phyloP scores from a whole-genome alignment of 1,139 yeast genomes.

The Magnusiomyces sp. region DNA sequence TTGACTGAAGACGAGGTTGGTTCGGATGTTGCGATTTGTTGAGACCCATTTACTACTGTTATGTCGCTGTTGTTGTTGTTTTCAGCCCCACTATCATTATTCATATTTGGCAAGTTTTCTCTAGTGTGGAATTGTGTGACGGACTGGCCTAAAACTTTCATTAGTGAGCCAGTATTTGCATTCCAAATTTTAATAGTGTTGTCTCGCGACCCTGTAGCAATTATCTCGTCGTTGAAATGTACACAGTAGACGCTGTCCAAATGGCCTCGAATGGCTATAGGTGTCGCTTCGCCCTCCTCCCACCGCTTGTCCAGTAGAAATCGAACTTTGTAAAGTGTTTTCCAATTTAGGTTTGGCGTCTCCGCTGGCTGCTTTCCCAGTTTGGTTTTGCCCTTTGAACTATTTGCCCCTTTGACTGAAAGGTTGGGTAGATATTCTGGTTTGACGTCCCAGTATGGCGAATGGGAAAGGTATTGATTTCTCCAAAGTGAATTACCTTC shows the following conservation, averaged over 20 bases:
- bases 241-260: constrained; percentile 33
- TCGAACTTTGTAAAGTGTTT: constrained; percentile 24
- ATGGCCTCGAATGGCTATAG: constrained; percentile 28
- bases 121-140: background rate
- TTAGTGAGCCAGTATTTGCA: constrained; percentile 22
- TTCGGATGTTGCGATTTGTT: no score
- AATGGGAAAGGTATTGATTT: constrained; percentile 14
- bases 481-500: constrained; percentile 26
- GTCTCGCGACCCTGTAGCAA: constrained; percentile 34
- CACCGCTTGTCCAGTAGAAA: constrained; percentile 26
- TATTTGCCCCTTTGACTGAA: no score
- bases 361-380: constrained; percentile 4
- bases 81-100: background rate
- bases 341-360: constrained; percentile 19
- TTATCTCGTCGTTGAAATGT: constrained; percentile 26
- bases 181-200: constrained; percentile 31
- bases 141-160: constrained; percentile 9
- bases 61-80: background rate
- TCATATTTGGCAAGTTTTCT: constrained; percentile 1
- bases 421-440: constrained; percentile 5
- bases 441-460: constrained; percentile 19
- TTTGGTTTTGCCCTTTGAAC: constrained; percentile 7
- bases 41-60: no score
- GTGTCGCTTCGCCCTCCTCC: constrained; percentile 21
- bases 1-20: background rate